Percentiles rank a stretch among this genome's conserved stretches.
Conservation (phyloP, 768 basidiomycete genomes). For the Trametes cinnabarina region DNA sequence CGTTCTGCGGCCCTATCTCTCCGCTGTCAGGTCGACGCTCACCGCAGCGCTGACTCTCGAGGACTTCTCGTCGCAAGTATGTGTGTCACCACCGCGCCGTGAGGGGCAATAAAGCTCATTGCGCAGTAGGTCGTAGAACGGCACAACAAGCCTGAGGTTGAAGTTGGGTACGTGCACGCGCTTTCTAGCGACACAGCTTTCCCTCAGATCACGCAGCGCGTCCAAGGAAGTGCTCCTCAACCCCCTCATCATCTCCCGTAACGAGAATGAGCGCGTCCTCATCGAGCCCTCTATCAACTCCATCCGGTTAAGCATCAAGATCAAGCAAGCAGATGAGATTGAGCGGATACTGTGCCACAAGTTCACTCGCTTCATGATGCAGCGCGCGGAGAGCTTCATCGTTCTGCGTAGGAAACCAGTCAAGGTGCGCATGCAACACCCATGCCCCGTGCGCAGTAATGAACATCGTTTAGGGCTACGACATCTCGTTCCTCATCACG, state of each 20-base stretch:
- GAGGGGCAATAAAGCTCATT: not conserved
- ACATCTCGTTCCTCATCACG: slow-evolving; percentile 97
- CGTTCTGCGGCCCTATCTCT: slow-evolving; percentile 91
- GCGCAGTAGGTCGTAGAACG: slow-evolving; percentile 81
- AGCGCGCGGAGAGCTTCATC: slow-evolving; percentile 95
- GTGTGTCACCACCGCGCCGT: slow-evolving; percentile 8
- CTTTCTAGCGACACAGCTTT: not conserved
- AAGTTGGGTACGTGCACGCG: slow-evolving; percentile 59
- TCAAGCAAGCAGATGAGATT: slow-evolving; percentile 99
- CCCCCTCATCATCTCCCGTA: slow-evolving; percentile 91
- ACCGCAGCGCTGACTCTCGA: slow-evolving; percentile 97
- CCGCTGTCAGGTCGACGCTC: slow-evolving; percentile 91
- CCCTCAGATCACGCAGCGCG: slow-evolving; percentile 45
- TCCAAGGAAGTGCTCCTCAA: slow-evolving; percentile 95
- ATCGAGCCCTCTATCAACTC: slow-evolving; percentile 98
- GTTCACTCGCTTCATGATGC: slow-evolving; percentile 99
- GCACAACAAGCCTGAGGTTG: slow-evolving; percentile 96
- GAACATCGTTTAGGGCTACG: slow-evolving; percentile 70
- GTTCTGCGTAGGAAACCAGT: slow-evolving; percentile 95
- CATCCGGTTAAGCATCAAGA: slow-evolving; percentile 94
- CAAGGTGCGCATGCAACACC: slow-evolving; percentile 47
- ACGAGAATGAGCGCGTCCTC: slow-evolving; percentile 94
- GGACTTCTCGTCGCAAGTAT: slow-evolving; percentile 96
- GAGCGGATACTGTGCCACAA: slow-evolving; percentile 97
- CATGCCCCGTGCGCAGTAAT: not conserved